Conservation (phyloP, 179 eudicot genomes). For the Gypsophila paniculata region DNA sequence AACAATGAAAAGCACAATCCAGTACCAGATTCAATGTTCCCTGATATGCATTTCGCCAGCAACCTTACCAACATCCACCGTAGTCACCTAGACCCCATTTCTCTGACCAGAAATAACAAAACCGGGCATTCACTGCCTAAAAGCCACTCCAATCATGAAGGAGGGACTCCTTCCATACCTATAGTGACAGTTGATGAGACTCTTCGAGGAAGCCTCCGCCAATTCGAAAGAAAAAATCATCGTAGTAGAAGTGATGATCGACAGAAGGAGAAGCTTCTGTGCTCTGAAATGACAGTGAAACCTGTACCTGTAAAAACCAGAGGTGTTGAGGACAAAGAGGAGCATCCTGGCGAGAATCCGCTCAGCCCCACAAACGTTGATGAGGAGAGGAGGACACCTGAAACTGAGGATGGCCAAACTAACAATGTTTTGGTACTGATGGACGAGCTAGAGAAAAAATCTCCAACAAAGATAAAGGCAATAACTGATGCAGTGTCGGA, state of each 20-base stretch:
- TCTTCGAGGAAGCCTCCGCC: conserved; percentile 20
- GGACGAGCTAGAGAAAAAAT: conserved; percentile 17
- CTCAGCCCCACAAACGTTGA: neutral
- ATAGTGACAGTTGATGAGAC: conserved; percentile 3
- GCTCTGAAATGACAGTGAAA: conserved; percentile 10
- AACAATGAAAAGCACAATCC: conserved; percentile 39
- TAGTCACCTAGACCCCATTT: conserved; percentile 7
- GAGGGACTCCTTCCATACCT: conserved; percentile 14
- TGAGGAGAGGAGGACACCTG: neutral
- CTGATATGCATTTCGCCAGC: conserved; percentile 37
- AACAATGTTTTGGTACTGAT: neutral
- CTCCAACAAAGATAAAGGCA: conserved; percentile 29
- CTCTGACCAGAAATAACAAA: conserved; percentile 7
- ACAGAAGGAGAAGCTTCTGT: conserved; percentile 19
- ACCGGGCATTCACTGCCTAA: conserved; percentile 14
- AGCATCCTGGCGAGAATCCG: conserved; percentile 9
- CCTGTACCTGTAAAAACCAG: neutral
- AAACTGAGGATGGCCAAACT: conserved; percentile 14
- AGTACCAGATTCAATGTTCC: conserved; percentile 31
- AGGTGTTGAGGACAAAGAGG: conserved; percentile 3
- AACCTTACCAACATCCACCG: conserved; percentile 16
- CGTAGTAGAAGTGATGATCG: conserved; percentile 20
- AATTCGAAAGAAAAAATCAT: conserved; percentile 9
- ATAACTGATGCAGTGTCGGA: conserved; percentile 38
- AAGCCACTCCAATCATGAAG: conserved; percentile 24